These are phyloP conservation scores for Phascolomyces articulosus DNA, from an alignment of 371 early-diverging fungal species.

Conservation along the genomic window DNA sequence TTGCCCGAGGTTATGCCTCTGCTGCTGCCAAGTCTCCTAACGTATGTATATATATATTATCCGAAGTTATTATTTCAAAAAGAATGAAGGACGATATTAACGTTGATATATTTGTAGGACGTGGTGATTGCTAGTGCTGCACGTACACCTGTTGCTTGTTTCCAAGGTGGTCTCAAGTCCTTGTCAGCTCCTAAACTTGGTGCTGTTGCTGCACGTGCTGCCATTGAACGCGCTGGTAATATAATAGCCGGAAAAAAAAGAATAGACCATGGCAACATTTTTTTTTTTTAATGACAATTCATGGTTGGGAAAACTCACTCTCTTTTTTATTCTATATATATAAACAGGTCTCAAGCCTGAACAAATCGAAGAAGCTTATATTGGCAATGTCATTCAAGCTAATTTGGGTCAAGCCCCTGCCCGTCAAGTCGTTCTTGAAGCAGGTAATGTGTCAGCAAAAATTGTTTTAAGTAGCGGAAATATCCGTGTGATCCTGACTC, in stretches of 20 bases:
- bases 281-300: constrained; percentile 1
- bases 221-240: constrained; percentile 65
- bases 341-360: constrained; percentile 60
- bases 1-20: constrained; percentile 37
- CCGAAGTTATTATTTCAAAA: too few species aligned
- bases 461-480: background rate
- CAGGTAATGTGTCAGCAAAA: constrained; percentile 45
- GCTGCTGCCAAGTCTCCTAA: constrained; percentile 35
- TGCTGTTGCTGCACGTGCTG: constrained; percentile 73
- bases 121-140: constrained; percentile 66
- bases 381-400: constrained; percentile 92
- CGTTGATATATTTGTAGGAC: constrained; percentile 47
- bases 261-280: too few species aligned
- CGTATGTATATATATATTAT: constrained; percentile 28
- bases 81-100: too few species aligned
- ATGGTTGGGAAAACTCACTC: too few species aligned
- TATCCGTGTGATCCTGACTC: background rate
- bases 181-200: constrained; percentile 72
- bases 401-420: constrained; percentile 86
- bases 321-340: background rate
- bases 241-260: too few species aligned
- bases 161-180: constrained; percentile 70
- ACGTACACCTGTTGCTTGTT: constrained; percentile 79
- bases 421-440: constrained; percentile 77
- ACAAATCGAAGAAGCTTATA: constrained; percentile 85